phyloP scores from a whole-genome alignment of 768 basidiomycete genomes.

The Filobasidium wieringae region DNA sequence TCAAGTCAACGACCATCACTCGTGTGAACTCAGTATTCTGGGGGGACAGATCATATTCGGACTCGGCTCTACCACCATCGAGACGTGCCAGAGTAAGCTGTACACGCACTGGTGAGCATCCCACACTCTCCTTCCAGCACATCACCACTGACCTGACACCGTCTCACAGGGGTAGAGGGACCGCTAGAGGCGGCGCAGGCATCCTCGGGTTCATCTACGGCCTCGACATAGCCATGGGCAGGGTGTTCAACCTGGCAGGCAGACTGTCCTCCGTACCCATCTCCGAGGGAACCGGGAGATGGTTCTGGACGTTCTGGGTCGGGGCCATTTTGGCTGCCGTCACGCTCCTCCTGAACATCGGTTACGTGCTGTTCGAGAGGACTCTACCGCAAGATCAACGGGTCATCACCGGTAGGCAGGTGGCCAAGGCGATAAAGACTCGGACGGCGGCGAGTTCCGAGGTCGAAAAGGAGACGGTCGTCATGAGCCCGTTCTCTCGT shows the following conservation, averaged over 20 bases:
- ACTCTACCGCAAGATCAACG: constrained; percentile 18
- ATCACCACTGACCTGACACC: background rate
- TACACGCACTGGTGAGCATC: constrained; percentile 30
- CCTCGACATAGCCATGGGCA: constrained; percentile 33
- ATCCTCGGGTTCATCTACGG: constrained; percentile 25
- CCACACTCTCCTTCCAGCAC: constrained; percentile 10
- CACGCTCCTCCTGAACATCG: constrained; percentile 23
- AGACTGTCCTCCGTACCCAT: constrained; percentile 31
- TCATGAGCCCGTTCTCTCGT: constrained; percentile 3
- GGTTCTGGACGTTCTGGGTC: constrained; percentile 38
- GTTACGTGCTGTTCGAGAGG: constrained; percentile 29
- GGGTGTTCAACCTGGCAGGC: constrained; percentile 23
- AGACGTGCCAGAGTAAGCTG: constrained; percentile 29
- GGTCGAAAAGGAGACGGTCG: background rate
- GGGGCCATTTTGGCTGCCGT: constrained; percentile 26
- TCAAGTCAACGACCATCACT: background rate
- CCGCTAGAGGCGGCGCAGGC: constrained; percentile 5
- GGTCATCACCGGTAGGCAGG: constrained; percentile 8
- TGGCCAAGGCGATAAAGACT: background rate
- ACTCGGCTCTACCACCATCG: constrained; percentile 34
- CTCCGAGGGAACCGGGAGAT: constrained; percentile 29
- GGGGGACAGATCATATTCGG: constrained; percentile 33
- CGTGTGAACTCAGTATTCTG: constrained; percentile 16
- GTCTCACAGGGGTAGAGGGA: constrained; percentile 1
- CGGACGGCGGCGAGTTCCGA: background rate